Evolutionary conservation across 164 flowering plant species (phyloP).

Genomic region (Berberis thunbergii): DNA sequence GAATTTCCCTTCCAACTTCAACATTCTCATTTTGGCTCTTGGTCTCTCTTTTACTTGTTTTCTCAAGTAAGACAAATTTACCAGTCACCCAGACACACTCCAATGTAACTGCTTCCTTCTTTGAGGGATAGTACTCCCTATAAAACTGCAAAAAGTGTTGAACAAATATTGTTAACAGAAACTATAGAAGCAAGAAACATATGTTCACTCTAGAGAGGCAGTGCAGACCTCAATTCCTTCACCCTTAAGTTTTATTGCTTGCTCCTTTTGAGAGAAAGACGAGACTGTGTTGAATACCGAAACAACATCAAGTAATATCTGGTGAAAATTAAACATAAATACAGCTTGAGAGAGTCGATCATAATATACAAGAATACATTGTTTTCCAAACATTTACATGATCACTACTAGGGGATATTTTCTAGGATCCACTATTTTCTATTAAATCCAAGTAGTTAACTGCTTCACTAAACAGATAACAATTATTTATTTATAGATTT

Average conservation of each 20-base stretch:
- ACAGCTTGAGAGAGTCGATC: background rate
- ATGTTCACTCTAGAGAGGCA: background rate
- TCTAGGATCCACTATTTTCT: too few relatives aligned
- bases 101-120: constrained; percentile 23
- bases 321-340: background rate
- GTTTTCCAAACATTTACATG: background rate
- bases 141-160: background rate
- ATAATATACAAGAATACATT: background rate
- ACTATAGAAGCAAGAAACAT: background rate
- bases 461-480: too few relatives aligned
- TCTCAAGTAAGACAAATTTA: constrained; percentile 58
- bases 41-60: constrained; percentile 8
- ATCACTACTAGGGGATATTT: too few relatives aligned
- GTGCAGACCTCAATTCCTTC: constrained; percentile 7
- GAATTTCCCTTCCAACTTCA: constrained; percentile 10
- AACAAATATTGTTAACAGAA: background rate
- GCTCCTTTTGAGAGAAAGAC: constrained; percentile 1
- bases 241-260: background rate
- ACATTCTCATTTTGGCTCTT: constrained; percentile 17
- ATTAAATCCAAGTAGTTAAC: too few relatives aligned
- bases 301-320: constrained; percentile 11
- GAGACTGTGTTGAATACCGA: constrained; percentile 6
- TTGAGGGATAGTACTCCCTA: constrained; percentile 8
- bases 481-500: too few relatives aligned
- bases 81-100: constrained; percentile 65